Conservation (phyloP, 441 rosid genomes). For the Pelargonium fulgidum region DNA sequence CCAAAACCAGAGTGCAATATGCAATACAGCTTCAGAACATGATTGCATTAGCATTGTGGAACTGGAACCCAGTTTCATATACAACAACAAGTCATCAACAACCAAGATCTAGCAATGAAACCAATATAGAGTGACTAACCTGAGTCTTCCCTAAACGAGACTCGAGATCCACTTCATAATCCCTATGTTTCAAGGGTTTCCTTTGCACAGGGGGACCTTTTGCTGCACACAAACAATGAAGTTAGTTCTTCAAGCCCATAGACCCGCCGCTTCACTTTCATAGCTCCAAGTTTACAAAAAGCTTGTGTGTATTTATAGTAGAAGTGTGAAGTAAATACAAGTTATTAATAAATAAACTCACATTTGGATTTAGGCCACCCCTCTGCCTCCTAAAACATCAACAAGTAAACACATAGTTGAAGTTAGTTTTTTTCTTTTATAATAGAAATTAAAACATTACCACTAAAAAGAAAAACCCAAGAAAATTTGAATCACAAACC, state of each 20-base stretch:
- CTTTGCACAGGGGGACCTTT: slow-evolving; percentile 94
- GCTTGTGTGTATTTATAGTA: too few relatives aligned
- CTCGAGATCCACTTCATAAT: slow-evolving; percentile 88
- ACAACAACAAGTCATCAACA: too few relatives aligned
- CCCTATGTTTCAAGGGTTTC: slow-evolving; percentile 95
- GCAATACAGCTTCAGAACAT: background rate
- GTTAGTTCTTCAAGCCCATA: slow-evolving; percentile 3
- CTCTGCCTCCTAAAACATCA: slow-evolving; percentile 53
- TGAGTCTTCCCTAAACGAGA: slow-evolving; percentile 96
- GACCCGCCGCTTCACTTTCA: background rate
- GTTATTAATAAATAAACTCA: slow-evolving; percentile 25
- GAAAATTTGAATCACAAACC: slow-evolving; percentile 26
- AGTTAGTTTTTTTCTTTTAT: slow-evolving; percentile 2
- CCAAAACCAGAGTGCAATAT: background rate
- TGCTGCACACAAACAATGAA: slow-evolving; percentile 33
- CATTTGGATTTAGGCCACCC: slow-evolving; percentile 61
- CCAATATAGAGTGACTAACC: slow-evolving; percentile 30
- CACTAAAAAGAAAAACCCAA: background rate
- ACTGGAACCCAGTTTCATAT: background rate
- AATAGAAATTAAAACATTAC: background rate
- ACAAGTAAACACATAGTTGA: background rate
- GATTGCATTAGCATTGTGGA: background rate
- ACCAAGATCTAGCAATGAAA: background rate
- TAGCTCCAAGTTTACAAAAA: background rate
- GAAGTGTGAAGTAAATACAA: background rate